Percentiles rank a stretch among this genome's conserved stretches.
Evolutionary conservation across 345 rosid species (phyloP).

Genomic region (Salix exigua): DNA sequence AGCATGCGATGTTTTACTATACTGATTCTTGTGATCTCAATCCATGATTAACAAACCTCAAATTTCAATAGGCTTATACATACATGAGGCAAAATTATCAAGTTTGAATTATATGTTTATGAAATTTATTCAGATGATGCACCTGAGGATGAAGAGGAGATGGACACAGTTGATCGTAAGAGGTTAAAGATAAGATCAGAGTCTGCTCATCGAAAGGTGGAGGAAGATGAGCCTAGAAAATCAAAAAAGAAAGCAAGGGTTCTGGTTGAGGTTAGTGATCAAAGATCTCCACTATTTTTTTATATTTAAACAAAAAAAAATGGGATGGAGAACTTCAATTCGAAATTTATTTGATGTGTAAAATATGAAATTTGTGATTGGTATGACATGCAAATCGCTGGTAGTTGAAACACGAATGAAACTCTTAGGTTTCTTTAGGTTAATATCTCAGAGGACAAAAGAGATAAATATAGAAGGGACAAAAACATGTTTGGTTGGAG

Average conservation of each 20-base stretch:
- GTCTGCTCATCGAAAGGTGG: conserved; percentile 34
- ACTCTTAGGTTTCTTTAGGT: neutral
- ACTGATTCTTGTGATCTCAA: neutral
- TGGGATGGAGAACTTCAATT: neutral
- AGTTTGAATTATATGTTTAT: neutral
- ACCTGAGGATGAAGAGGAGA: conserved; percentile 36
- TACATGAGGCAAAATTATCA: neutral
- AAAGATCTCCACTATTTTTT: neutral
- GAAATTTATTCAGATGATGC: conserved; percentile 3
- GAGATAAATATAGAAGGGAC: no score
- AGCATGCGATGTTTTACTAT: neutral
- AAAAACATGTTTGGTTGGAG: no score
- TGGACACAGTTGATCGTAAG: conserved; percentile 36
- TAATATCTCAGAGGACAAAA: no score
- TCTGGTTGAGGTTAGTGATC: conserved; percentile 65
- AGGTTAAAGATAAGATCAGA: conserved; percentile 35
- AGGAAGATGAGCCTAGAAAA: conserved; percentile 43
- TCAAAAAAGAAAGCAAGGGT: conserved; percentile 70
- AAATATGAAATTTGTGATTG: neutral
- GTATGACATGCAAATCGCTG: neutral
- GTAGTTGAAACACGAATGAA: neutral
- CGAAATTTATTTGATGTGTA: neutral
- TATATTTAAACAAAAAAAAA: no score
- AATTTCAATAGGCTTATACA: neutral
- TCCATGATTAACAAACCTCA: neutral